phyloP scores from a whole-genome alignment of 2,329 filamentous ascomycete species.

The Pyrenophora graminea region DNA sequence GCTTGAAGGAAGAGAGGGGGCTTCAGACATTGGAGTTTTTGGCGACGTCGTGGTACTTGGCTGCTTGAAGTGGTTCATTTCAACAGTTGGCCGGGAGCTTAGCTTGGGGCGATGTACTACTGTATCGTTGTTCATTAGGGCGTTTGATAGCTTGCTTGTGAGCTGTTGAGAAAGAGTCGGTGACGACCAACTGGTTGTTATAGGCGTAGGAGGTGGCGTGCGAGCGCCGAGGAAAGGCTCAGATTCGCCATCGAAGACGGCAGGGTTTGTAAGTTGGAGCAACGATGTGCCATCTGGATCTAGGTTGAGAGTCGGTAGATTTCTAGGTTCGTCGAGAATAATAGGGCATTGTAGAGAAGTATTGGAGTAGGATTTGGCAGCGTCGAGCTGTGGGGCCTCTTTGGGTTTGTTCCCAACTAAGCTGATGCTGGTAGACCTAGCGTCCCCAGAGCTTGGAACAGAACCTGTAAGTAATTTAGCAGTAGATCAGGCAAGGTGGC shows the following conservation, averaged over 20 bases:
- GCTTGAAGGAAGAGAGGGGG: constrained; percentile 34
- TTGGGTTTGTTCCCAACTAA: constrained; percentile 20
- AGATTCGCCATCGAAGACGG: constrained; percentile 42
- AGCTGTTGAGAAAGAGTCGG: constrained; percentile 37
- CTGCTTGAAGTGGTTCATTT: constrained; percentile 15
- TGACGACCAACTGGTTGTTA: constrained; percentile 36
- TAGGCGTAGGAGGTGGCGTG: constrained; percentile 11
- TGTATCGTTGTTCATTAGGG: constrained; percentile 36
- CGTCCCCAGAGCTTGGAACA: constrained; percentile 10
- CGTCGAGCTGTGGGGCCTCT: constrained; percentile 17
- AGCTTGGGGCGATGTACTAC: constrained; percentile 40
- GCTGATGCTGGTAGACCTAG: constrained; percentile 10
- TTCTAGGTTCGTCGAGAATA: constrained; percentile 17
- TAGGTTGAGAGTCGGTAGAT: constrained; percentile 15
- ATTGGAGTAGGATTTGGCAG: constrained; percentile 4
- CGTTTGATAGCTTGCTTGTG: constrained; percentile 30
- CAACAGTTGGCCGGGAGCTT: constrained; percentile 33
- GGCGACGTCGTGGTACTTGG: constrained; percentile 5
- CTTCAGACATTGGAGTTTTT: constrained; percentile 19
- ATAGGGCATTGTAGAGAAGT: constrained; percentile 18
- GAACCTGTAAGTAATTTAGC: constrained; percentile 22
- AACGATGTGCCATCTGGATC: constrained; percentile 24
- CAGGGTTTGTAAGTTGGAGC: constrained; percentile 32
- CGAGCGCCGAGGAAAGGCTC: constrained; percentile 28
- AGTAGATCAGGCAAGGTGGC: not conserved